phyloP scores from a whole-genome alignment of 2,329 filamentous ascomycete species.

The Penicillium aurantiogriseum region DNA sequence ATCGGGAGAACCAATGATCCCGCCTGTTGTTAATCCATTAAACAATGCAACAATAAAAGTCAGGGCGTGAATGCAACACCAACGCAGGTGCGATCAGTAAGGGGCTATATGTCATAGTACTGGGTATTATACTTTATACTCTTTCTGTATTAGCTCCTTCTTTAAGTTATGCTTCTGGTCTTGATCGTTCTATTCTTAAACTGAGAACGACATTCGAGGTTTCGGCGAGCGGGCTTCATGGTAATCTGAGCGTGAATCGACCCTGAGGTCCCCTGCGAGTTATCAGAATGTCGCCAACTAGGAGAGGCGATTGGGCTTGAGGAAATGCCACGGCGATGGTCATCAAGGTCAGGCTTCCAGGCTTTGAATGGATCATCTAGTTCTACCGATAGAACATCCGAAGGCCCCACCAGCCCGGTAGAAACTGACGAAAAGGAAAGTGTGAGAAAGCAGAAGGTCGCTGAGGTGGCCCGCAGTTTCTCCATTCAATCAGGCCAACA shows the following conservation, averaged over 20 bases:
- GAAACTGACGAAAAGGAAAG: neutral
- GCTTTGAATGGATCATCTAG: neutral
- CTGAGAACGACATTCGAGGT: neutral
- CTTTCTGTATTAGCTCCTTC: too few species aligned
- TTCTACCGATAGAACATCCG: neutral
- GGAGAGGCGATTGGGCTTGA: neutral
- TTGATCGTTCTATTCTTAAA: neutral
- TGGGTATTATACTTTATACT: too few species aligned
- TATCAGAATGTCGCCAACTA: neutral
- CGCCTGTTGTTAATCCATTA: neutral
- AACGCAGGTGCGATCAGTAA: too few species aligned
- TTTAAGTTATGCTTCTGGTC: too few species aligned
- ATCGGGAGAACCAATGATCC: neutral
- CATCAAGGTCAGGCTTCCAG: neutral
- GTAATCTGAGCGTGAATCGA: too few species aligned
- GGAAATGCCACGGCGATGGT: neutral
- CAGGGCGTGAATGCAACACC: too few species aligned
- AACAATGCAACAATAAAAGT: too few species aligned
- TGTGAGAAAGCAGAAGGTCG: neutral
- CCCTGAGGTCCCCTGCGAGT: too few species aligned
- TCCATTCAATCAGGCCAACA: neutral
- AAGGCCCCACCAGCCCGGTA: neutral
- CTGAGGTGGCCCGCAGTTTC: neutral
- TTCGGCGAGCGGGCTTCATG: too few species aligned
- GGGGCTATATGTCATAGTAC: too few species aligned